A percentile compares a stretch with the other conserved stretches of the same genome.
Conservation (phyloP, 257 asterid genomes). For the Leonotis leonurus region DNA sequence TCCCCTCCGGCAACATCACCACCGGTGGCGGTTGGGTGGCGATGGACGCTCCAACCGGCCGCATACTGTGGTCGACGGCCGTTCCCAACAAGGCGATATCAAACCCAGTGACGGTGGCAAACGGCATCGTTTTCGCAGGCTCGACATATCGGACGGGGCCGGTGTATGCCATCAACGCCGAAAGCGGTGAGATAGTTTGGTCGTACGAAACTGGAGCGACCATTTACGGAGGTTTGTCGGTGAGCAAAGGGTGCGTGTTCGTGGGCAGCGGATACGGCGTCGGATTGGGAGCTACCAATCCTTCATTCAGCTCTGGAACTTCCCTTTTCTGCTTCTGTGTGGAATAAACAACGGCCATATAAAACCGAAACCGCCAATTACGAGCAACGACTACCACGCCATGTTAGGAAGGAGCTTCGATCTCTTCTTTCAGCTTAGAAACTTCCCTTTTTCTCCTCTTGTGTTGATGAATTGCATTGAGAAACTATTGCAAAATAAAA, state of each 20-base stretch:
- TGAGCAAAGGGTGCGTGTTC: constrained; percentile 29
- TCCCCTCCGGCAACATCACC: constrained; percentile 12
- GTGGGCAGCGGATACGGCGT: constrained; percentile 36
- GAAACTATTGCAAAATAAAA: too few species aligned
- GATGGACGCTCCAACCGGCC: constrained; percentile 36
- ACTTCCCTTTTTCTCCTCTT: too few species aligned
- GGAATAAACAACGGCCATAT: too few species aligned
- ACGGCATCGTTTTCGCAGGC: constrained; percentile 41
- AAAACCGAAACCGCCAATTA: too few species aligned
- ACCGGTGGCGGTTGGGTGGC: constrained; percentile 49
- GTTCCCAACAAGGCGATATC: constrained; percentile 28
- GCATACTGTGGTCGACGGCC: constrained; percentile 40
- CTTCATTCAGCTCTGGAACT: constrained; percentile 25
- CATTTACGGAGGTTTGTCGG: neutral
- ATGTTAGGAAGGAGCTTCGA: too few species aligned
- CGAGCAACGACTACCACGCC: too few species aligned
- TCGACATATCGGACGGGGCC: constrained; percentile 39
- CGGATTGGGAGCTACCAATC: neutral
- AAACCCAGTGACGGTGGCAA: constrained; percentile 35
- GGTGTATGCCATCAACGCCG: constrained; percentile 28
- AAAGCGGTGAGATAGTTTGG: constrained; percentile 36
- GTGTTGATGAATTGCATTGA: too few species aligned
- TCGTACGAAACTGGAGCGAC: neutral
- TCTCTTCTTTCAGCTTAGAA: too few species aligned
- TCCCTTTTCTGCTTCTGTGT: constrained; percentile 41